Evolutionary conservation across 108 stramenopile genomes (phyloP), one percentile per base, ranked within the genome.

Genomic region (Cyclotella distinguenda): DNA sequence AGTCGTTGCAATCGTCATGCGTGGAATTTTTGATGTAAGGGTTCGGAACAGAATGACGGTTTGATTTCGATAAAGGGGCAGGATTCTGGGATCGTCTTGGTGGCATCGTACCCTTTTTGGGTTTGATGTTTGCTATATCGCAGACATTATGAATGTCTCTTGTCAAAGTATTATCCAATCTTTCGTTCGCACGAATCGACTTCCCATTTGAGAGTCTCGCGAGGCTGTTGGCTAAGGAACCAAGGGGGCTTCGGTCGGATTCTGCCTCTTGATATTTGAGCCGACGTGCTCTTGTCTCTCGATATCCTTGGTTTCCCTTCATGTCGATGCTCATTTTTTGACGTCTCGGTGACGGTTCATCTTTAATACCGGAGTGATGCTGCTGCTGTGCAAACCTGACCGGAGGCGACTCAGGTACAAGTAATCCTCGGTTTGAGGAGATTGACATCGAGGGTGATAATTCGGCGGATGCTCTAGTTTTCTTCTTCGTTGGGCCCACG

Each of bases 11-110:
- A n/a, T n/a, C 22, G 21, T 66, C 47, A 22, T 33, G 16, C 21
- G 10, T 23, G 44, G 16, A 30, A 35, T 62, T 55, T 49, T 47
- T 75, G 10, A n/a, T 35, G 44, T 57, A 57, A 38, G 60, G 54
- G 25, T 68, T 68, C 11, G 52, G 39, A 22, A 64, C 27, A 27
- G 34, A 40, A 23, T 1, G 6, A 7, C 44, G 58, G 11, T 42
- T 56, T 56, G 26, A 5, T 38, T 35, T 55, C 11, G 54, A 36
- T 10, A 35, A 36, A 18, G 34, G 19, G 16, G 16, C 2, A 42
- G 40, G 40, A 42, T 13, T 4, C 16, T 13, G 16, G 16, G 30
- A 31, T 31, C 30, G 4, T 13, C 23, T 52, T 27, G 51, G 13
- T 55, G 33, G 34, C 1, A 18, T 2, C 3, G 34, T 18, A 18